A percentile compares a stretch with the other conserved stretches of the same genome.
These are phyloP conservation scores for Verticillium zaregamsianum DNA, from an alignment of 2,329 filamentous ascomycete genomes.

Conservation along the genomic window DNA sequence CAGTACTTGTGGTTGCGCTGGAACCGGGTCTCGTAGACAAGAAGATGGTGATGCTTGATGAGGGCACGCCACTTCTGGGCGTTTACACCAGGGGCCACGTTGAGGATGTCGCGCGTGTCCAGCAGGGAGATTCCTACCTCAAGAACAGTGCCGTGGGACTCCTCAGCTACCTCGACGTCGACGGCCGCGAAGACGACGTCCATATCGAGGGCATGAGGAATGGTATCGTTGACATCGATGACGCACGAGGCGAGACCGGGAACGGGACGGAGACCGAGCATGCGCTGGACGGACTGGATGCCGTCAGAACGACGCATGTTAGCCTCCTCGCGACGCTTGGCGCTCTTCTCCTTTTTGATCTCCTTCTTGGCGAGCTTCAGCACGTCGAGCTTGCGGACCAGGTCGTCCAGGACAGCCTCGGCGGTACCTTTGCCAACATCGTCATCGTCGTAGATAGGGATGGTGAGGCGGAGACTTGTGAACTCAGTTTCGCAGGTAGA, in stretches of 20 bases:
- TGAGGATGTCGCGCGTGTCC: conserved; percentile 58
- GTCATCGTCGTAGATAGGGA: conserved; percentile 5
- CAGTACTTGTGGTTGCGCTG: conserved; percentile 67
- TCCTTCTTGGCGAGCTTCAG: conserved; percentile 1
- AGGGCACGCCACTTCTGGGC: conserved; percentile 63
- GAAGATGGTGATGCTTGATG: conserved; percentile 71
- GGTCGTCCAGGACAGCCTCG: conserved; percentile 1
- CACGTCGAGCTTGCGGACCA: not conserved
- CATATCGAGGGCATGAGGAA: conserved; percentile 2
- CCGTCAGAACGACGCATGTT: conserved; percentile 2
- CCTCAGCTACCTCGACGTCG: conserved; percentile 81
- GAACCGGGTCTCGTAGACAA: conserved; percentile 64
- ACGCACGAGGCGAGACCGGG: not conserved
- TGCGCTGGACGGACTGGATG: conserved; percentile 9
- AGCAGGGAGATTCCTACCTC: conserved; percentile 83
- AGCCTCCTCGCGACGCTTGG: conserved; percentile 1
- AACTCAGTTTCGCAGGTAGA: conserved; percentile 25
- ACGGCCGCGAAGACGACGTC: conserved; percentile 64
- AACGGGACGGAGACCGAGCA: conserved; percentile 9
- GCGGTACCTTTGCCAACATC: not conserved
- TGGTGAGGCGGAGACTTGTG: not conserved
- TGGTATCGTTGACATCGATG: not conserved
- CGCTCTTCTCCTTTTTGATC: conserved; percentile 7
- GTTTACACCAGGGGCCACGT: conserved; percentile 52
- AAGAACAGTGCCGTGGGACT: conserved; percentile 61